Evolutionary conservation across 495 filamentous ascomycete species (phyloP).

Genomic region (Bacidia gigantensis): DNA sequence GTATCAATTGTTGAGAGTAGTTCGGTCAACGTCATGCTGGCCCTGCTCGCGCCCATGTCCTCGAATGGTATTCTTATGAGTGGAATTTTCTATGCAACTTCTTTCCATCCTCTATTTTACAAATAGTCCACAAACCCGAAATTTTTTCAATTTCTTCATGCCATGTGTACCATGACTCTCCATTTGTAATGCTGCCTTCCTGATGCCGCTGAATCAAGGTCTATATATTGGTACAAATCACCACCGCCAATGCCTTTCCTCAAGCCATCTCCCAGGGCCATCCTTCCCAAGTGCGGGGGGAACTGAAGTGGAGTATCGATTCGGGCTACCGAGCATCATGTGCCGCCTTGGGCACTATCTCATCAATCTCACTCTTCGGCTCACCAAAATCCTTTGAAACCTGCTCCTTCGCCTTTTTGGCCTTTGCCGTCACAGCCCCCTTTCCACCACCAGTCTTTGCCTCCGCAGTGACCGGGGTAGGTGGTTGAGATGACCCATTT

Average conservation of each 20-base stretch:
- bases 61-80: too few species aligned
- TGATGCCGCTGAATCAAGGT: neutral
- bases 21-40: neutral
- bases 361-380: conserved; percentile 26
- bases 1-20: neutral
- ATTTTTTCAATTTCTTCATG: neutral
- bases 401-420: conserved; percentile 15
- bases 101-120: neutral
- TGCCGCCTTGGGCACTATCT: conserved; percentile 36
- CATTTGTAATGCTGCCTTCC: neutral
- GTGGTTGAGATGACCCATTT: conserved; percentile 15
- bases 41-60: neutral
- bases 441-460: conserved; percentile 6
- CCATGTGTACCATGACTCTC: neutral
- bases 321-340: conserved; percentile 26
- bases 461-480: conserved; percentile 12
- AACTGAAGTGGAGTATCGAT: too few species aligned
- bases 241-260: too few species aligned
- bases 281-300: too few species aligned
- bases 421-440: conserved; percentile 2
- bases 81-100: too few species aligned
- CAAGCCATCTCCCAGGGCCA: too few species aligned
- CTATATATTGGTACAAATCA: too few species aligned
- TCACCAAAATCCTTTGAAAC: conserved; percentile 14
- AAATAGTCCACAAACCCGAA: neutral